These are phyloP conservation scores for Aspergillus pseudonomiae DNA, from an alignment of 2,329 filamentous ascomycete genomes.

Conservation along the genomic window DNA sequence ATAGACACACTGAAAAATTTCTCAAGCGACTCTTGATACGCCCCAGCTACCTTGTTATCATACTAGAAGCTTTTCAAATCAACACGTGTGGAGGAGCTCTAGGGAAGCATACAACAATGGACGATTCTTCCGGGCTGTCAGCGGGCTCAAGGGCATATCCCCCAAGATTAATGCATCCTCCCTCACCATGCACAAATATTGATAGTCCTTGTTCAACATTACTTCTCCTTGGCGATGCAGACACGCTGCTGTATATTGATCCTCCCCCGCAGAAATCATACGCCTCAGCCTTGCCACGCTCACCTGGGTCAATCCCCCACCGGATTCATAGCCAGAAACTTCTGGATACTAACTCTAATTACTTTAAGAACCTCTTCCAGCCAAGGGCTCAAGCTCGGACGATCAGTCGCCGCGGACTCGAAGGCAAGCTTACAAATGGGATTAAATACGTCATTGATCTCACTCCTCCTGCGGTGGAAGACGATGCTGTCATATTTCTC, in stretches of 20 bases:
- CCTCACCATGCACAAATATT: not conserved
- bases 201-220: slow-evolving; percentile 2
- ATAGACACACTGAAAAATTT: not conserved
- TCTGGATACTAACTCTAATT: slow-evolving; percentile 31
- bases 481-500: slow-evolving; percentile 63
- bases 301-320: slow-evolving; percentile 30
- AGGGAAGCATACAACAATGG: not conserved
- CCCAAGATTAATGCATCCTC: not conserved
- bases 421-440: slow-evolving; percentile 36
- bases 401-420: slow-evolving; percentile 34
- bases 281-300: slow-evolving; percentile 17
- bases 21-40: not conserved
- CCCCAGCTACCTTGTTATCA: not conserved
- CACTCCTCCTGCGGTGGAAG: slow-evolving; percentile 63
- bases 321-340: slow-evolving; percentile 38
- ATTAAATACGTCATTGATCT: slow-evolving; percentile 66
- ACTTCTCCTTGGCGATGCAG: slow-evolving; percentile 27
- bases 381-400: slow-evolving; percentile 30
- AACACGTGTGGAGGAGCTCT: too few relatives aligned
- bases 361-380: slow-evolving; percentile 35
- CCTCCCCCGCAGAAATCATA: slow-evolving; percentile 26
- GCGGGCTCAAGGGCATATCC: not conserved
- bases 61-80: too few relatives aligned
- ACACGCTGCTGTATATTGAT: slow-evolving; percentile 44
- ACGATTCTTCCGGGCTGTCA: not conserved